Evolutionary conservation across 1,139 yeast species (phyloP).

Genomic region (Candida pseudoviswanathii): DNA sequence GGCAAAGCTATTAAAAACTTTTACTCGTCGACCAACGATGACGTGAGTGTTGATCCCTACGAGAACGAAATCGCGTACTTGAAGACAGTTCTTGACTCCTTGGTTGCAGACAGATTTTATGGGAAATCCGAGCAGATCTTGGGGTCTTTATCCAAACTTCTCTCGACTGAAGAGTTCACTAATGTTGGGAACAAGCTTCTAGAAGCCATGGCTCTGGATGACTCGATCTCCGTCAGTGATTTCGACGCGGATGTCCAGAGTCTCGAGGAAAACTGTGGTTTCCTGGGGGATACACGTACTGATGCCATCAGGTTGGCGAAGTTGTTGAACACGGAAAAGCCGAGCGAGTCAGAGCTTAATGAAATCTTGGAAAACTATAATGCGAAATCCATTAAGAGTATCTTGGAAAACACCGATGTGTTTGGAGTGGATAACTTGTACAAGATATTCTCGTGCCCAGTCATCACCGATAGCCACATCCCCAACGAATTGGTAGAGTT

Average conservation of each 20-base stretch:
- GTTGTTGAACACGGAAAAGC: conserved; percentile 9
- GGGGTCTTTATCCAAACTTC: conserved; percentile 50
- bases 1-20: conserved; percentile 4
- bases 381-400: conserved; percentile 24
- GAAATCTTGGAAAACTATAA: conserved; percentile 7
- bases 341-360: neutral
- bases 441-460: conserved; percentile 29
- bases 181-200: conserved; percentile 41
- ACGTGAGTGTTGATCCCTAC: conserved; percentile 11
- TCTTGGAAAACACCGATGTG: conserved; percentile 68
- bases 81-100: conserved; percentile 15
- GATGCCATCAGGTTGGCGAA: conserved; percentile 42
- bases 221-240: conserved; percentile 25
- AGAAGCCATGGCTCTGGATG: conserved; percentile 36
- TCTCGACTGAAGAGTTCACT: conserved; percentile 29
- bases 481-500: conserved; percentile 38
- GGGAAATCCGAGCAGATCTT: conserved; percentile 73
- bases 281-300: conserved; percentile 48
- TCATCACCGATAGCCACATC: conserved; percentile 30
- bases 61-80: conserved; percentile 13
- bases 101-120: conserved; percentile 61
- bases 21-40: conserved; percentile 13
- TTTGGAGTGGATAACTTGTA: conserved; percentile 67
- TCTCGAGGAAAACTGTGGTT: conserved; percentile 30
- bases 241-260: conserved; percentile 31